Evolutionary conservation across 177 flowering plant species (phyloP), one percentile per base, ranked within the genome.

Genomic region (Telopea speciosissima): DNA sequence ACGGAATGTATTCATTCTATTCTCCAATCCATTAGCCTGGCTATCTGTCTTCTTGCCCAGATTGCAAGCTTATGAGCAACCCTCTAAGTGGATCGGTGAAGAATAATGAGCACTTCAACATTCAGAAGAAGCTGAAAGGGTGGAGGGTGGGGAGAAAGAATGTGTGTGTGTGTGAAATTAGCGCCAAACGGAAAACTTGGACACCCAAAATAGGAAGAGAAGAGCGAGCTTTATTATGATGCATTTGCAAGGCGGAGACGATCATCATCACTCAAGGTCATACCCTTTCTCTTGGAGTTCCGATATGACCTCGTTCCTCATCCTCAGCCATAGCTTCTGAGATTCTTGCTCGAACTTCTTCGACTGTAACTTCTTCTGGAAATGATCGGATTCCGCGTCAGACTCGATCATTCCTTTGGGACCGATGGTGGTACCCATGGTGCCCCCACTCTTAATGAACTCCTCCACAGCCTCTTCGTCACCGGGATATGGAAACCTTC

Each of bases 241-340:
- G n/a, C n/a, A 36, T 36, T 36, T 36, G 31, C 31, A 58, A 58
- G 22, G 61, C 61, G 5, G 9, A 58, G 2, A 67, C 87, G 40
- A 36, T 36, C 40, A 36, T 36, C 40, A 36, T 36, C 76, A 92
- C 73, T 93, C 95, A 45, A 88, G 75, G 71, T 89, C 95, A 23
- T 76, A 90, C 42, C 97, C 98, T 78, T 89, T 90, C 75, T 90
- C 93, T 69, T 87, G 93, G 69, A 93, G 92, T 81, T 93, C 98
- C 0, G 82, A 23, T 42, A 90, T 70, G 66, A 93, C 98, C 76
- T 93, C 98, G 69, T 88, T 91, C 83, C 89, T 86, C 98, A 93
- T 93, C 81, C 96, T 81, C 16, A 85, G 22, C 98, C 97, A 91
- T 70, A 93, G 76, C 85, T 88, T 91, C 75, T 70, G 76, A 42